Evolutionary conservation across 805 yeast species (phyloP).

Genomic region (Blastobotrys robertii): DNA sequence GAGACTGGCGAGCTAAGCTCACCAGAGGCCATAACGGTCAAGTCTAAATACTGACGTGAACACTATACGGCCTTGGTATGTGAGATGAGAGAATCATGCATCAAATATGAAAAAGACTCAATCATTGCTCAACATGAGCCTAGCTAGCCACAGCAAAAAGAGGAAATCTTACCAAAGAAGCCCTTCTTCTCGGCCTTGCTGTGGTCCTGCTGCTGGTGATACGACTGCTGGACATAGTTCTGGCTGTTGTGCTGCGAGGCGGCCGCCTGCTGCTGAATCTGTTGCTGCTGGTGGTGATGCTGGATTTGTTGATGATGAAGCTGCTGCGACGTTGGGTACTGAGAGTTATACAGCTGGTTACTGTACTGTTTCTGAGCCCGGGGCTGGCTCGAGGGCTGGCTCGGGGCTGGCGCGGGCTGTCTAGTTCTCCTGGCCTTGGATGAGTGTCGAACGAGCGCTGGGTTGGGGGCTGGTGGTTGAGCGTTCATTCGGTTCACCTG

Average conservation of each 20-base stretch:
- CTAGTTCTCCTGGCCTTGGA: constrained; percentile 24
- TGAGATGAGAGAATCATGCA: too few relatives aligned
- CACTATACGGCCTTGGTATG: too few relatives aligned
- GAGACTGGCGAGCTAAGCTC: too few relatives aligned
- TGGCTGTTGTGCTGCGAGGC: constrained; percentile 8
- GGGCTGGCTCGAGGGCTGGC: constrained; percentile 9
- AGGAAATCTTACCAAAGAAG: constrained; percentile 23
- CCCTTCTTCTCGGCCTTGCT: constrained; percentile 19
- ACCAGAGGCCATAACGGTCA: too few relatives aligned
- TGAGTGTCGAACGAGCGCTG: constrained; percentile 27
- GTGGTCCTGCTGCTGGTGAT: constrained; percentile 4
- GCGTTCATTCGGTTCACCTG: constrained; percentile 30
- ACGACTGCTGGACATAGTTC: constrained; percentile 1
- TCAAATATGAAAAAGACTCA: not conserved
- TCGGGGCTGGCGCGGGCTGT: constrained; percentile 13
- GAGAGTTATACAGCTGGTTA: constrained; percentile 1
- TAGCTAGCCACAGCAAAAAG: constrained; percentile 26
- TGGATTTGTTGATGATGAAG: constrained; percentile 12
- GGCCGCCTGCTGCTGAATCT: constrained; percentile 13
- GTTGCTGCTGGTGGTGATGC: constrained; percentile 11
- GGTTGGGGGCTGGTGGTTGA: constrained; percentile 27
- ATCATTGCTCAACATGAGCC: not conserved
- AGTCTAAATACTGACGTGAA: too few relatives aligned
- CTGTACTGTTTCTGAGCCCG: constrained; percentile 3
- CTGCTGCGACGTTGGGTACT: constrained; percentile 4